Base-by-base conservation (phyloP, 129 eudicot species). In the Sambucus nigra region DNA sequence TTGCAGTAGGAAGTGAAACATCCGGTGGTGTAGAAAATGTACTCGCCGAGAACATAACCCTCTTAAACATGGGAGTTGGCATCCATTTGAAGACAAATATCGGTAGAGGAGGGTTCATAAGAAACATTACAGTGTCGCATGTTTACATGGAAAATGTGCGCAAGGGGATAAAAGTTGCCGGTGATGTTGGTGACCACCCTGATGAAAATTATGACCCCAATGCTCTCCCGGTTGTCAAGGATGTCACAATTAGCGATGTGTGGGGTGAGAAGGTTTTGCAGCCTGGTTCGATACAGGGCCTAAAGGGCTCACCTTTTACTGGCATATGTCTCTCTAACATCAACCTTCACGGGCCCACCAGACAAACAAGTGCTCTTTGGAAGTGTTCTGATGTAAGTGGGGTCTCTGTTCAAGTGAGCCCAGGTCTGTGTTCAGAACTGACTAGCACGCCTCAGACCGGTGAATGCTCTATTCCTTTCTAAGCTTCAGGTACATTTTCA, bases 1-100 rank as follows among this genome's bases (percentile, higher is more conserved):
- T 85, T 7, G 89, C 99, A 27, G 68, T 91, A 5, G 99, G 99
- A 64, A 86, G 95, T 47, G 99, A 91, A 72, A 86, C 94, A 9
- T 91, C 99, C 1, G 99, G 95, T 0, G 99, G 99, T 7, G 69
- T 91, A 25, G 33, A 63, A 22, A 75, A 77, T 21, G 71, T 91
- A 1, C 32, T 79, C 2, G 94, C 80, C 9, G 95, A 91, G 57
- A 94, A 85, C 82, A 79, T 91, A 32, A 79, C 62, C 65, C 87
- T 91, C 12, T 81, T 42, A 72, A 67, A 82, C 61, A 56, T 76
- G 52, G 95, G 99, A 53, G 71, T 82, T 3, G 99, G 99, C 32
- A 82, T 91, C 66, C 94, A 91, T 39, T 5, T 91, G n/a, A 91
- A 91, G 62, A 91, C 99, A 42, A 86, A 91, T 69, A 69, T 80